Evolutionary conservation across 192 early-diverging fungal species (phyloP).

Genomic region (Backusella parvicylindrica): DNA sequence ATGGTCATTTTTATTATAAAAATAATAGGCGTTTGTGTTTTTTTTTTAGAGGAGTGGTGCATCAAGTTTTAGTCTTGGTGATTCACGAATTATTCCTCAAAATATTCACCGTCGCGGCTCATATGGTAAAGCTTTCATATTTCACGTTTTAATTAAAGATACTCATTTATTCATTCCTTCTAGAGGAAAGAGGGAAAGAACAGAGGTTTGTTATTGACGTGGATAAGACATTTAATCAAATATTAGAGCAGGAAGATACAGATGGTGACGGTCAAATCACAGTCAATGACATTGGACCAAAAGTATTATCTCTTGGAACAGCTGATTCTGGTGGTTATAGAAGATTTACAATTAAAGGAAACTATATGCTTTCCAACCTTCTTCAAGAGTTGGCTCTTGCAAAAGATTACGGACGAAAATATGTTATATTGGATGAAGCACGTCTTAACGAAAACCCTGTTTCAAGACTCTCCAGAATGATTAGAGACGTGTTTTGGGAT

Average conservation of each 20-base stretch:
- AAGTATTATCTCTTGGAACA: constrained; percentile 83
- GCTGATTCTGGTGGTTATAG: constrained; percentile 84
- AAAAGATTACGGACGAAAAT: constrained; percentile 77
- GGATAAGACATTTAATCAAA: constrained; percentile 65
- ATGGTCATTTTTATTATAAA: not conserved
- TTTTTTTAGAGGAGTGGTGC: constrained; percentile 2
- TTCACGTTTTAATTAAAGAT: not conserved
- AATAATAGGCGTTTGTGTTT: not conserved
- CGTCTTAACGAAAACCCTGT: constrained; percentile 94
- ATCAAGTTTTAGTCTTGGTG: not conserved
- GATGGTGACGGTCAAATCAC: constrained; percentile 96
- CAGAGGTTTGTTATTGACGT: constrained; percentile 87
- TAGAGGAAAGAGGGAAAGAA: constrained; percentile 46
- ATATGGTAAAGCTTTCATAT: constrained; percentile 25
- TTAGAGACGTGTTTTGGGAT: constrained; percentile 94
- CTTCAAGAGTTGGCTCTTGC: constrained; percentile 95
- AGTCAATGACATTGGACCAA: constrained; percentile 89
- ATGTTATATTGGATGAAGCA: constrained; percentile 87
- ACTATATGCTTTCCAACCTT: constrained; percentile 92
- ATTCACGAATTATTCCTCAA: not conserved
- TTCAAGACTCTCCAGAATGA: constrained; percentile 84
- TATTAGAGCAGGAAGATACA: constrained; percentile 94
- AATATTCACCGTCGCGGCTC: constrained; percentile 22
- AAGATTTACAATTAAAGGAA: constrained; percentile 87
- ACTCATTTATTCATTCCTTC: constrained; percentile 1